Conservation (phyloP, 1,284 basidiomycete genomes). For the Hortiboletus rubellus region DNA sequence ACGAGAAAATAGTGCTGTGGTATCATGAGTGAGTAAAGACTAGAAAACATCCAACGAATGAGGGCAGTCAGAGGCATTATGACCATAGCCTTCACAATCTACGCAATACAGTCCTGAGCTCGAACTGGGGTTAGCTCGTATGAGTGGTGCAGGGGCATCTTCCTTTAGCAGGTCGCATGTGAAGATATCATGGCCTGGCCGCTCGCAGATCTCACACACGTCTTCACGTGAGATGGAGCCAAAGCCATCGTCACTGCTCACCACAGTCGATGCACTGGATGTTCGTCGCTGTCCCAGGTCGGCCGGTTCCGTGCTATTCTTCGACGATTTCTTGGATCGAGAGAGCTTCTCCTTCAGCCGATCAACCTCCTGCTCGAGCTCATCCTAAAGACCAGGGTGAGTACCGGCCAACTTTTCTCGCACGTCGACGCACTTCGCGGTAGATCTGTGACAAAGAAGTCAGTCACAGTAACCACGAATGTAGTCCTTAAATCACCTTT, state of each 20-base stretch:
- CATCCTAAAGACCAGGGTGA: conserved; percentile 54
- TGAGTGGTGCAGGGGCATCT: conserved; percentile 23
- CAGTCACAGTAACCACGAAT: conserved; percentile 3
- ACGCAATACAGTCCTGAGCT: conserved; percentile 58
- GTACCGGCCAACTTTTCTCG: background rate
- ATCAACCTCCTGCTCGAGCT: conserved; percentile 84
- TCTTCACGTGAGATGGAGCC: conserved; percentile 31
- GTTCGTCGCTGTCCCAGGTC: conserved; percentile 33
- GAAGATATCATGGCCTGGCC: conserved; percentile 80
- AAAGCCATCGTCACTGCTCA: conserved; percentile 21
- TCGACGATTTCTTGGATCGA: conserved; percentile 57
- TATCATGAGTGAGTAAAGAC: conserved; percentile 6
- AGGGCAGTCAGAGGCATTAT: conserved; percentile 69
- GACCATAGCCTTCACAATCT: conserved; percentile 76
- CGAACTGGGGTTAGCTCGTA: conserved; percentile 8
- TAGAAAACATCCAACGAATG: conserved; percentile 80
- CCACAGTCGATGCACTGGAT: conserved; percentile 29
- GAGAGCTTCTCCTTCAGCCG: conserved; percentile 68
- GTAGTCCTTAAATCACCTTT: conserved; percentile 53
- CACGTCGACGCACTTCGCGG: conserved; percentile 58
- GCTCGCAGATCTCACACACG: conserved; percentile 83
- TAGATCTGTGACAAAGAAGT: conserved; percentile 64
- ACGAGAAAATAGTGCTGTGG: conserved; percentile 7
- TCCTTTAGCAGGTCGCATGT: conserved; percentile 65
- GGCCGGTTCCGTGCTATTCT: conserved; percentile 44